Percentiles rank a stretch among this genome's conserved stretches.
Conservation (phyloP, 2,329 filamentous ascomycete species). For the Talaromyces verruculosus region DNA sequence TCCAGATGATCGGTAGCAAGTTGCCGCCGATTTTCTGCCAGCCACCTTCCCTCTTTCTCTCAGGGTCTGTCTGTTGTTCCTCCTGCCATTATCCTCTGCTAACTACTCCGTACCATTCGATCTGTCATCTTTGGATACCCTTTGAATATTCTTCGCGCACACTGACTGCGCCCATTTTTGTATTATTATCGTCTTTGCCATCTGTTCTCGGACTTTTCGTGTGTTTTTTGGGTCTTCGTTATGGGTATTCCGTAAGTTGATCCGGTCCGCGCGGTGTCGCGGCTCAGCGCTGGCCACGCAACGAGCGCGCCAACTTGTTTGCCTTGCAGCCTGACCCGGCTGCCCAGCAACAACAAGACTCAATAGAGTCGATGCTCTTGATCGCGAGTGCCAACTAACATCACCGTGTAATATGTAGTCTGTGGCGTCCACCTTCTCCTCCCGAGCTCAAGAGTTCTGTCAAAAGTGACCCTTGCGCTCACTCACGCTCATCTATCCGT, state of each 20-base stretch:
- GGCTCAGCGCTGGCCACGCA: slow-evolving; percentile 1
- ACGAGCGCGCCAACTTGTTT: slow-evolving; percentile 8
- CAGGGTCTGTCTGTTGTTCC: neutral
- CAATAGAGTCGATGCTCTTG: neutral
- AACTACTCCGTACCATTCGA: neutral
- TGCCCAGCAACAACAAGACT: slow-evolving; percentile 3
- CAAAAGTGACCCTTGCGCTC: slow-evolving; percentile 55
- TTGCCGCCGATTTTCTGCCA: slow-evolving; percentile 6
- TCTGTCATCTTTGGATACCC: neutral
- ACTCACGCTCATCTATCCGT: slow-evolving; percentile 59
- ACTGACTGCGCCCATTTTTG: neutral
- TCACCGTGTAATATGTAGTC: slow-evolving; percentile 35
- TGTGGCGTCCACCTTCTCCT: slow-evolving; percentile 57
- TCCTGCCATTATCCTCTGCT: neutral
- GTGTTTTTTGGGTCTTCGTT: slow-evolving; percentile 20
- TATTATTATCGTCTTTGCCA: neutral
- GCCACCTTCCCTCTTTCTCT: slow-evolving; percentile 15
- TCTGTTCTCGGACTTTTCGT: neutral
- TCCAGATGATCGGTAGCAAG: slow-evolving; percentile 1
- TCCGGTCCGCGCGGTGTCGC: slow-evolving; percentile 19
- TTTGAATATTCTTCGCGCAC: slow-evolving; percentile 8
- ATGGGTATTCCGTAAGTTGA: slow-evolving; percentile 48
- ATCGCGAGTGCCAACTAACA: slow-evolving; percentile 14
- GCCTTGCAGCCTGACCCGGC: slow-evolving; percentile 22
- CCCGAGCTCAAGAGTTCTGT: slow-evolving; percentile 45